These are phyloP conservation scores for Penicillium rolfsii DNA, from an alignment of 2,329 filamentous ascomycete species.

Conservation along the genomic window DNA sequence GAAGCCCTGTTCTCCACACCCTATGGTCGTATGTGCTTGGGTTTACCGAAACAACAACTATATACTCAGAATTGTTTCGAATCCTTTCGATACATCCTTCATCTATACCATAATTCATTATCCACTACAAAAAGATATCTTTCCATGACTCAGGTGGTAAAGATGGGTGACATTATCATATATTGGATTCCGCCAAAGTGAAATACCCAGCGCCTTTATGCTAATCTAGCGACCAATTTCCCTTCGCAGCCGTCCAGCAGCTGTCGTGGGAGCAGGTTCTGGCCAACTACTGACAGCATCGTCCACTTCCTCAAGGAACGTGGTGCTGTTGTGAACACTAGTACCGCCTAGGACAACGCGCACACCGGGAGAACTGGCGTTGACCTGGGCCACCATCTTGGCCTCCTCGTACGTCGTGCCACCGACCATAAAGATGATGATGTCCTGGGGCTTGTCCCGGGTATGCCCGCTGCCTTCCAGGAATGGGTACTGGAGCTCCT, in stretches of 20 bases:
- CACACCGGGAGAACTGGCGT: slow-evolving; percentile 85
- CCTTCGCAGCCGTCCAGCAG: slow-evolving; percentile 64
- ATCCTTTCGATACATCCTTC: too few relatives aligned
- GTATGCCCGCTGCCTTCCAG: slow-evolving; percentile 85
- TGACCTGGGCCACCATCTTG: slow-evolving; percentile 92
- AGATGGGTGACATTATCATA: background rate
- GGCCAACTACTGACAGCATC: slow-evolving; percentile 88
- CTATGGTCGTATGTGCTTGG: too few relatives aligned
- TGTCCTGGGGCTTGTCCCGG: slow-evolving; percentile 93
- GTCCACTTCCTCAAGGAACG: slow-evolving; percentile 89
- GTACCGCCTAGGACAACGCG: slow-evolving; percentile 89
- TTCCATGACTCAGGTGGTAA: background rate
- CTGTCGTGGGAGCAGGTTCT: slow-evolving; percentile 63
- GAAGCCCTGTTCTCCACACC: too few relatives aligned
- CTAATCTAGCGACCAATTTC: slow-evolving; percentile 57
- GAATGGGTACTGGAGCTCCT: slow-evolving; percentile 88
- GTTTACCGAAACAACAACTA: too few relatives aligned
- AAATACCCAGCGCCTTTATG: background rate
- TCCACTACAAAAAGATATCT: background rate
- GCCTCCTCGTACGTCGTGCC: slow-evolving; percentile 96
- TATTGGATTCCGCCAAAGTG: background rate
- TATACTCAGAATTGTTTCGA: too few relatives aligned
- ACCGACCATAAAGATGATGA: slow-evolving; percentile 91
- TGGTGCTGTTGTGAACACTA: slow-evolving; percentile 80
- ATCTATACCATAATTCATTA: background rate